Evolutionary conservation across 768 basidiomycete species (phyloP), one percentile per base, ranked within the genome.

Genomic region (Chlorophyllum brunneum): DNA sequence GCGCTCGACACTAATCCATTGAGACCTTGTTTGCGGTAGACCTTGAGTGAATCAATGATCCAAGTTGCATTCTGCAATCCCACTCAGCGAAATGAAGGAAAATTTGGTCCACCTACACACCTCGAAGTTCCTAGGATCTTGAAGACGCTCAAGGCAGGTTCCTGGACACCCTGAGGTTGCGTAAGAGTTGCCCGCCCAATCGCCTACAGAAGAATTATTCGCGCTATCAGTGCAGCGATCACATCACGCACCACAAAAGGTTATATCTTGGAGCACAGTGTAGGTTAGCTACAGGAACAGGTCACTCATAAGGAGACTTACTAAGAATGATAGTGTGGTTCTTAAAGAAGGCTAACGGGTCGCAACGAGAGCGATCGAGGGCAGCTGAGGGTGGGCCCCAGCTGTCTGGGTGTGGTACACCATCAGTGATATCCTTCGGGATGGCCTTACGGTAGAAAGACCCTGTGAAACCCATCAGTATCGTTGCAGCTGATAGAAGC

Each of bases 131-230:
- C 62, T 61, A 1, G 89, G 88, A 61, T 88, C 73, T 75, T 76
- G 81, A 31, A 91, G 63, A 51, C 73, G 73, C 9, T 78, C 75
- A 16, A 74, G 61, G 59, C 89, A 92, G 26, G 86, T 85, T 34
- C 88, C 89, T 4, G 88, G 86, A 58, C 89, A 91, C 16, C 78
- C 78, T 1, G 77, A 83, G 8, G 85, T 85, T 4, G 80, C 76
- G 59, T 90, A 90, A 4, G 85, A 83, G 63, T 89, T 88, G 23
- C 88, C 88, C 13, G 89, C 89, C 89, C 88, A 90, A 67, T 89
- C 88, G 58, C 85, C 85, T 88, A 43, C n/a, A n/a, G n/a, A 10
- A 56, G 36, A 36, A 48, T 30, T 31, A 34, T 24, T 36, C 36
- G 33, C 3, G 16, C 20, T 22, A 3, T 38, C 40, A 10, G 10